Evolutionary conservation across 2,329 filamentous ascomycete species (phyloP), one percentile per base, ranked within the genome.

Genomic region (Aspergillus ochraceoroseus): DNA sequence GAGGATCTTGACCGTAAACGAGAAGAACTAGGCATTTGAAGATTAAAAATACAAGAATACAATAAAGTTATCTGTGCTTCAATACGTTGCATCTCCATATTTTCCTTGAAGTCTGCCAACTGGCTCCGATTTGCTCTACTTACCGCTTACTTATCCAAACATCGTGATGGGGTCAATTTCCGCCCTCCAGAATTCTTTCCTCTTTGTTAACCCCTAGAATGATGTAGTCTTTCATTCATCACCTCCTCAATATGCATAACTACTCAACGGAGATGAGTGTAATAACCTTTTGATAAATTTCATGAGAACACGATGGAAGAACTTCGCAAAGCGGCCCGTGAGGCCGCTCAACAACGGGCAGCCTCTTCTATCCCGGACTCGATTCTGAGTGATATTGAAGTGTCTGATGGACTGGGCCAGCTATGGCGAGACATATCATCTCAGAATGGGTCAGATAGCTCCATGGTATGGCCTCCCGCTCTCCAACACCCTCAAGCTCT

Each of bases 1-100:
- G 73, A 80, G 32, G 77, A 82, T 55, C 73, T 87, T 15, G 62
- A 65, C 32, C 61, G 55, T 38, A 70, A 66, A 47, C 72, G 66
- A 44, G 61, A 67, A 15, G 77, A 83, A 55, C 55, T 85, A 38
- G 72, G 52, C 7, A 19, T 53, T 17, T 43, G 13, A 34, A 25
- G 5, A 32, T 38, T 15, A 18, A 43, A 25, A 14, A 26, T 26
- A 37, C 20, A 12, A 18, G 14, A 36, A 32, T 23, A 15, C 12
- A 32, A 28, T 25, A 31, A 6, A 27, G 11, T 18, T 22, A 23
- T 5, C 9, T 22, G 20, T 22, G 5, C 20, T 11, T 3, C 17
- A 31, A 20, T 14, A 17, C 11, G 15, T 14, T 8, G 8, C 14
- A 26, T 17, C 25, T 18, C 15, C 11, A 18, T 12, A 14, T 23